Evolutionary conservation across 192 early-diverging fungal species (phyloP).

Genomic region (Podila horticola): DNA sequence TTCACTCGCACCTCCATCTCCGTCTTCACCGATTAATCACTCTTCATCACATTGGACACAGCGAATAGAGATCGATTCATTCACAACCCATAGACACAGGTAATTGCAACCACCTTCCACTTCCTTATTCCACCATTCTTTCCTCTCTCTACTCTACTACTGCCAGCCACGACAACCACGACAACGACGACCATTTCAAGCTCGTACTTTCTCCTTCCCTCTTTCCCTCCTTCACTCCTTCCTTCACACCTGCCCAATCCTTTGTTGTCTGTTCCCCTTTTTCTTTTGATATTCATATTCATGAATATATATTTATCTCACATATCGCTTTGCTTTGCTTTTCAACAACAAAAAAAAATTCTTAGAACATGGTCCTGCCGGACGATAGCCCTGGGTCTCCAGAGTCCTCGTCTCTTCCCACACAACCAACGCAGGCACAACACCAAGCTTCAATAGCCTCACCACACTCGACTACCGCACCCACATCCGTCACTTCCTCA

Average conservation of each 20-base stretch:
- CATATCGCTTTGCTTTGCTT: background rate
- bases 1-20: background rate
- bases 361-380: slow-evolving; percentile 27
- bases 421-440: slow-evolving; percentile 10
- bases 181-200: too few relatives aligned
- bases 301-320: background rate
- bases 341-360: background rate
- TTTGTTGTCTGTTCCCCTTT: background rate
- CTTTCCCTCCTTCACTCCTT: too few relatives aligned
- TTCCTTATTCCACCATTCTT: background rate
- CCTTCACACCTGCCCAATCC: background rate
- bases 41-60: too few relatives aligned
- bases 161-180: background rate
- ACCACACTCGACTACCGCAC: background rate
- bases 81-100: too few relatives aligned
- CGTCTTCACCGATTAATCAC: background rate
- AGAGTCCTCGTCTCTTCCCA: background rate
- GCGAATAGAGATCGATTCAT: too few relatives aligned
- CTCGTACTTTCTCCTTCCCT: too few relatives aligned
- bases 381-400: slow-evolving; percentile 11
- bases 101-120: too few relatives aligned
- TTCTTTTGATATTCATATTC: too few relatives aligned
- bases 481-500: slow-evolving; percentile 14
- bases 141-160: background rate
- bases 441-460: background rate